Base-by-base conservation (phyloP, 495 filamentous ascomycete species). In the Talaromyces nanjingensis region DNA sequence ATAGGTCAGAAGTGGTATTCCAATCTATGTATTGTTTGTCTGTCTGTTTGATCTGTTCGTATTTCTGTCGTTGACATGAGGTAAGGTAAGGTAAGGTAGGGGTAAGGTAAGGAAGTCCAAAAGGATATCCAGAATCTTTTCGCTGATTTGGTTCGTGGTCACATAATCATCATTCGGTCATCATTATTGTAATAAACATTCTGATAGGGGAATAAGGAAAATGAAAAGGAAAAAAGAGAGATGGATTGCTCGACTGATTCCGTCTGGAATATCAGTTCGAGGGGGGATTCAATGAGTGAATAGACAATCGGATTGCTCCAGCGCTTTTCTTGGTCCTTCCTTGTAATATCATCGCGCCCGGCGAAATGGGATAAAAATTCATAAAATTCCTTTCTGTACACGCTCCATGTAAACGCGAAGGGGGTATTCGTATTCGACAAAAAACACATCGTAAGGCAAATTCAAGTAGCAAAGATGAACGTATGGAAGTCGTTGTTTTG, bases 351-450 rank as follows among this genome's bases (percentile, higher is more conserved):
- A 25, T 29, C 52, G 52, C 52, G 18, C 52, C 25, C 18, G 24
- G 52, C n/a, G n/a, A 59, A 37, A 59, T 14, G 14, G 12, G 31
- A 37, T 18, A 20, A 18, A 37, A 22, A 34, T 58, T 22, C 24
- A 9, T 2, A 20, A 53, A 33, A 22, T 45, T 45, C 59, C 59
- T 24, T 45, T 47, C 24, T 16, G 59, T 42, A 47, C 59, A 60
- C n/a, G 59, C 34, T 60, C 39, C 59, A 60, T 60, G 37, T 34
- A 45, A 59, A 47, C 59, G 59, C 59, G 33, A 60, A 60, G 39
- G 34, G 57, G 59, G 59, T 60, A 60, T 60, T 60, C 5, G 34
- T 60, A 60, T n/a, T n/a, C 11, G 33, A 34, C 27, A 39, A 39
- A 59, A 31, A n/a, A 39, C 34, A 59, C 9, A 59, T 24, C 33